phyloP scores from a whole-genome alignment of 768 basidiomycete genomes.

The Kwoniella sp. region DNA sequence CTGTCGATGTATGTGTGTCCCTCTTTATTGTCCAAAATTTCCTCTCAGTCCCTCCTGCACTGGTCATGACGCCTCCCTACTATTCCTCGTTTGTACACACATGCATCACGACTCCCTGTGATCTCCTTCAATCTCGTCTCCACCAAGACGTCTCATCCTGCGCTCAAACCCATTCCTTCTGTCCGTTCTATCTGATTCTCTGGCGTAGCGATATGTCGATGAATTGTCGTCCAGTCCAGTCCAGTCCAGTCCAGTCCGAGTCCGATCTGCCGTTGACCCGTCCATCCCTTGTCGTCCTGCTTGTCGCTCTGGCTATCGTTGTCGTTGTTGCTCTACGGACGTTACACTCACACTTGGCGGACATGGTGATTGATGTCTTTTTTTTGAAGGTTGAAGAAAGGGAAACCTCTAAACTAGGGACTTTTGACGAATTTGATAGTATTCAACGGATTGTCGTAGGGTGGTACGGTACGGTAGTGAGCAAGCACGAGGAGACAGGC shows the following conservation, averaged over 20 bases:
- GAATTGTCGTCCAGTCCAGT: conserved; percentile 2
- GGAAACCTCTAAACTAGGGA: conserved; percentile 1
- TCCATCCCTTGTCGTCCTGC: neutral
- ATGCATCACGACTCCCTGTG: too few relatives aligned
- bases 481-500: neutral
- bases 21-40: too few relatives aligned
- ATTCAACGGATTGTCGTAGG: neutral
- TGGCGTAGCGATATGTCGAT: too few relatives aligned
- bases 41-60: too few relatives aligned
- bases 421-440: conserved; percentile 3
- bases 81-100: too few relatives aligned
- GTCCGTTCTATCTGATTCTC: too few relatives aligned
- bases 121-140: too few relatives aligned
- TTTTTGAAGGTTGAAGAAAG: conserved; percentile 27
- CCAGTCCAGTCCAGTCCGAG: neutral
- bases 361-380: conserved; percentile 38
- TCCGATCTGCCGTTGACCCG: neutral
- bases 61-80: too few relatives aligned
- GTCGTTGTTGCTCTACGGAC: neutral
- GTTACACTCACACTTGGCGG: conserved; percentile 48
- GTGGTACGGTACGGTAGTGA: neutral
- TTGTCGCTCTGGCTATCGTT: neutral
- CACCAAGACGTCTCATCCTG: too few relatives aligned
- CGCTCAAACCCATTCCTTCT: too few relatives aligned
- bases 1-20: too few relatives aligned